A percentile compares a stretch with the other conserved stretches of the same genome.
These are phyloP conservation scores for Trametes polyzona DNA, from an alignment of 1,284 basidiomycete genomes.

Conservation along the genomic window DNA sequence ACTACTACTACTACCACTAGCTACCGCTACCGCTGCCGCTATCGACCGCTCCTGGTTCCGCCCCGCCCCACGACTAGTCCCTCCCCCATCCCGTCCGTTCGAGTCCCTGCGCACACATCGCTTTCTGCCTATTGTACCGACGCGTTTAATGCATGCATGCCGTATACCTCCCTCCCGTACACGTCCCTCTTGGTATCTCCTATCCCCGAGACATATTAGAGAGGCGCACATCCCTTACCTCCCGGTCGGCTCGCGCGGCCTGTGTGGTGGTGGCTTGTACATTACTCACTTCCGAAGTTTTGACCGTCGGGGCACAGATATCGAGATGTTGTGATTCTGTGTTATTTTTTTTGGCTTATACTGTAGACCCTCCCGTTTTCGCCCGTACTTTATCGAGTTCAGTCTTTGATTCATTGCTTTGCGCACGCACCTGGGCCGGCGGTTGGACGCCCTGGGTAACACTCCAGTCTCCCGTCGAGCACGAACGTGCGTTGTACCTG, in stretches of 20 bases:
- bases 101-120: no score
- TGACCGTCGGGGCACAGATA: conserved; percentile 24
- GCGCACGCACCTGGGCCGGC: no score
- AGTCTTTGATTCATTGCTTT: no score
- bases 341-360: conserved; percentile 3
- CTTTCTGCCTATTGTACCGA: conserved; percentile 16
- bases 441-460: no score
- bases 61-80: no score
- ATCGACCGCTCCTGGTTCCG: neutral
- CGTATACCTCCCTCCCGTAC: conserved; percentile 15
- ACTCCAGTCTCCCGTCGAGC: no score
- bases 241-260: conserved; percentile 10
- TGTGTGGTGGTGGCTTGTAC: conserved; percentile 24
- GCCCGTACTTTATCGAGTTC: neutral
- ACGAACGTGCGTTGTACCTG: no score
- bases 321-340: no score
- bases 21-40: conserved; percentile 6
- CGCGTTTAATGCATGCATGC: conserved; percentile 22
- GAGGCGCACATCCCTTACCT: no score
- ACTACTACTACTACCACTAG: no score
- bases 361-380: conserved; percentile 14
- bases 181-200: neutral
- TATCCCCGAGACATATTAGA: neutral
- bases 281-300: conserved; percentile 26
- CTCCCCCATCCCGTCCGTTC: no score